Base-by-base conservation (phyloP, 164 flowering plant species). In the Nelumbo lutea region DNA sequence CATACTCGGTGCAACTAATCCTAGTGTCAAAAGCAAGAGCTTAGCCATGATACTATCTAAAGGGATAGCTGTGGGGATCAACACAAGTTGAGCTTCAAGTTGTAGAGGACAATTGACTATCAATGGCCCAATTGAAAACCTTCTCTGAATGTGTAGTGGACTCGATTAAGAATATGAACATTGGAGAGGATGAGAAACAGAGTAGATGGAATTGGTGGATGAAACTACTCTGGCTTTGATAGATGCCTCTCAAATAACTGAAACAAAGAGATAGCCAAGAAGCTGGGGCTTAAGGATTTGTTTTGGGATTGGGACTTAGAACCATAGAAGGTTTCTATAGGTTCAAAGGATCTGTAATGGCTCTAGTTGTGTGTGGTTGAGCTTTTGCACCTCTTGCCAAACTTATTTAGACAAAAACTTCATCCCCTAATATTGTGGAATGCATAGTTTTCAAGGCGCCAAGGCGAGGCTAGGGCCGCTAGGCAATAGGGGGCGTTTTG, bases 301-400 rank as follows among this genome's bases (percentile, higher is more conserved):
- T 93, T 88, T 79, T 93, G 96, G 96, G 96, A 91, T 75, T 93
- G 98, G 96, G 98, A 90, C 57, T 75, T 3, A 83, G 97, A 72
- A 93, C 98, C 51, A 83, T 97, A 72, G 98, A 93, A 82, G 98
- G 98, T 27, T 90, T 89, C 62, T 59, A 50, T 6, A 50, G 53
- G 53, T 50, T 50, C 53, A 6, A 50, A 50, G 53, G 53, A 6
- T 50, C 53, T 11, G 53, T 50, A 50, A 50, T 50, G 53, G 11
- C 11, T 50, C 9, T 11, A 50, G 11, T 50, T 11, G 11, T 50
- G 53, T 89, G 98, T 7, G 97, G 94, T 0, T 79, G 93, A 93
- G 91, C 98, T 11, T 93, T 91, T 10, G 90, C 98, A 50, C 9
- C 6, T 50, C 53, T 1, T 50, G 53, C 11, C 6, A 11, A 50